These are phyloP conservation scores for Mycena sp. DNA, from an alignment of 1,284 basidiomycete species.

Conservation along the genomic window DNA sequence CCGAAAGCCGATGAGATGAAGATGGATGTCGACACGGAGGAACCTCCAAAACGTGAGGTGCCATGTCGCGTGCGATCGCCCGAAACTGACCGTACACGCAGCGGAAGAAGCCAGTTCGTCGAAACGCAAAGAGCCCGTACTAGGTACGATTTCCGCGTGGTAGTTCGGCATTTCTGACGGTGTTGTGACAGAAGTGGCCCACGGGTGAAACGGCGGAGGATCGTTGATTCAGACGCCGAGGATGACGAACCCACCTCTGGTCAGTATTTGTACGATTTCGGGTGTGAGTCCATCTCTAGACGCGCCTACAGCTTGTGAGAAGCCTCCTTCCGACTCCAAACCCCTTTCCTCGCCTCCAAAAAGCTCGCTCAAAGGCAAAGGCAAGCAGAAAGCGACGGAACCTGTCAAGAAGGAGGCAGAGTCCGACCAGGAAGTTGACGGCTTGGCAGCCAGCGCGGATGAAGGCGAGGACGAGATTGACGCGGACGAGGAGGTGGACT, in stretches of 20 bases:
- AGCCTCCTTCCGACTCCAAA: constrained; percentile 21
- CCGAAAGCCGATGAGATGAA: constrained; percentile 33
- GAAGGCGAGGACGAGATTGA: constrained; percentile 67
- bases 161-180: not conserved
- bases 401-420: constrained; percentile 41
- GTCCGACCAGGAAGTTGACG: constrained; percentile 53
- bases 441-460: constrained; percentile 48
- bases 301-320: constrained; percentile 3
- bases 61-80: constrained; percentile 12
- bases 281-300: not conserved
- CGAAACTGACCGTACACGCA: constrained; percentile 20
- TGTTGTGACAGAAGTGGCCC: constrained; percentile 23
- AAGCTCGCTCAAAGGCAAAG: constrained; percentile 32
- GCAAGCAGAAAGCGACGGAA: constrained; percentile 45
- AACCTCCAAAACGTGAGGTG: constrained; percentile 29
- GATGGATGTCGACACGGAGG: constrained; percentile 35
- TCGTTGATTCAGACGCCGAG: constrained; percentile 76
- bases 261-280: constrained; percentile 7
- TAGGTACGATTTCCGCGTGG: constrained; percentile 14
- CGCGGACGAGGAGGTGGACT: constrained; percentile 54
- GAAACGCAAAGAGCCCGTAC: constrained; percentile 51
- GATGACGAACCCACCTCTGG: constrained; percentile 39
- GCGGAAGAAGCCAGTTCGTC: constrained; percentile 48
- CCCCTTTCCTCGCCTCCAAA: constrained; percentile 29
- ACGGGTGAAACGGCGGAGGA: constrained; percentile 64